A percentile compares a stretch with the other conserved stretches of the same genome.
Evolutionary conservation across 148 eudicot species (phyloP).

Genomic region (Silene latifolia): DNA sequence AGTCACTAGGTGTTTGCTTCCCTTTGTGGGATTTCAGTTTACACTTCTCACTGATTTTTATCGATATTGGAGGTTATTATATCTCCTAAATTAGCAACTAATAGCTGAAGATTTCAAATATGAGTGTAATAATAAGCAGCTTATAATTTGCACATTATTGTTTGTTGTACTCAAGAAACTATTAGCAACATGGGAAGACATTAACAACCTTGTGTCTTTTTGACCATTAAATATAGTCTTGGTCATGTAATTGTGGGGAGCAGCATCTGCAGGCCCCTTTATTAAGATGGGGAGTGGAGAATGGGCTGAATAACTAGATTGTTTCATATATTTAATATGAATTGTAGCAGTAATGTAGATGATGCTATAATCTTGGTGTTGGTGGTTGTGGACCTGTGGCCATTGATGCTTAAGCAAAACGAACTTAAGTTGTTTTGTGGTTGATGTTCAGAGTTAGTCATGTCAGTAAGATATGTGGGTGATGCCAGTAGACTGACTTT

Average conservation of each 20-base stretch:
- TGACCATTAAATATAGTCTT: neutral
- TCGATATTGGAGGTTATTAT: neutral
- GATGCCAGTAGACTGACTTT: neutral
- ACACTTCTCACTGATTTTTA: neutral
- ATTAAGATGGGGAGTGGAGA: neutral
- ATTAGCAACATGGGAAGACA: neutral
- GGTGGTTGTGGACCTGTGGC: neutral
- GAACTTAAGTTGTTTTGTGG: neutral
- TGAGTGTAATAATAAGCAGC: neutral
- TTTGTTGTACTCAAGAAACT: neutral
- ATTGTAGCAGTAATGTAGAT: neutral
- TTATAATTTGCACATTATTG: neutral
- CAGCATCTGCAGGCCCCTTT: neutral
- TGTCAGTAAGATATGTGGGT: constrained; percentile 10
- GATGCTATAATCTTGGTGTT: neutral
- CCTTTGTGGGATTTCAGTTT: neutral
- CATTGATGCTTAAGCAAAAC: neutral
- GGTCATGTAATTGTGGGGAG: too few relatives aligned
- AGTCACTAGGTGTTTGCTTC: neutral
- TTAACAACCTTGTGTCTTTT: neutral
- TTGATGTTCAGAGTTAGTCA: neutral
- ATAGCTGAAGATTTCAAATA: too few relatives aligned
- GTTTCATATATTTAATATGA: neutral
- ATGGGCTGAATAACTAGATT: neutral
- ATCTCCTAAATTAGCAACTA: neutral